Evolutionary conservation across 306 rosid species (phyloP).

Genomic region (Glycine soja): DNA sequence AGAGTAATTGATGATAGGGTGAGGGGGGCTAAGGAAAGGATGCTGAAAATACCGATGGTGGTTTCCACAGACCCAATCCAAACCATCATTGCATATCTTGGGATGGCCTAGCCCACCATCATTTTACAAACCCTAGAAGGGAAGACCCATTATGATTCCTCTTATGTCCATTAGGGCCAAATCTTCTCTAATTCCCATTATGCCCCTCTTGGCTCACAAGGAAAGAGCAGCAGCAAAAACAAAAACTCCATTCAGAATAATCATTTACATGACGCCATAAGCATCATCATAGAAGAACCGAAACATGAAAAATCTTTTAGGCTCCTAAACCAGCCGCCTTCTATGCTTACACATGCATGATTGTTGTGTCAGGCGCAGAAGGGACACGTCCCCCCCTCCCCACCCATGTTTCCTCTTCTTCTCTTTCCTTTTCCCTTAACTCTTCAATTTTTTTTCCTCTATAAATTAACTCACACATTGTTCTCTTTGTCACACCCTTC

Average conservation of each 20-base stretch:
- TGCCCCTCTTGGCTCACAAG: slow-evolving; percentile 30
- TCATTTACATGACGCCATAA: slow-evolving; percentile 80
- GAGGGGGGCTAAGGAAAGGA: slow-evolving; percentile 36
- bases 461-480: slow-evolving; percentile 71
- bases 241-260: slow-evolving; percentile 52
- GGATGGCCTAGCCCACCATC: slow-evolving; percentile 97
- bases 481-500: slow-evolving; percentile 52
- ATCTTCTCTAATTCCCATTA: slow-evolving; percentile 30
- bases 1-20: slow-evolving; percentile 55
- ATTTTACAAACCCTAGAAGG: slow-evolving; percentile 78
- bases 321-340: slow-evolving; percentile 89
- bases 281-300: slow-evolving; percentile 54
- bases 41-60: slow-evolving; percentile 55
- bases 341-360: slow-evolving; percentile 96
- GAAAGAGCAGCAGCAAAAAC: background rate
- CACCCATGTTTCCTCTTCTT: background rate
- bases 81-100: slow-evolving; percentile 99
- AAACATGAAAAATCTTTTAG: slow-evolving; percentile 64
- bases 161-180: slow-evolving; percentile 4
- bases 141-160: slow-evolving; percentile 73
- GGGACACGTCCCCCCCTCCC: slow-evolving; percentile 65
- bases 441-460: slow-evolving; percentile 38
- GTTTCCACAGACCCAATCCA: slow-evolving; percentile 87
- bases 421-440: background rate
- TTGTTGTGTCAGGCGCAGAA: slow-evolving; percentile 84